phyloP scores from a whole-genome alignment of 345 rosid species.

The Acer saccharum region DNA sequence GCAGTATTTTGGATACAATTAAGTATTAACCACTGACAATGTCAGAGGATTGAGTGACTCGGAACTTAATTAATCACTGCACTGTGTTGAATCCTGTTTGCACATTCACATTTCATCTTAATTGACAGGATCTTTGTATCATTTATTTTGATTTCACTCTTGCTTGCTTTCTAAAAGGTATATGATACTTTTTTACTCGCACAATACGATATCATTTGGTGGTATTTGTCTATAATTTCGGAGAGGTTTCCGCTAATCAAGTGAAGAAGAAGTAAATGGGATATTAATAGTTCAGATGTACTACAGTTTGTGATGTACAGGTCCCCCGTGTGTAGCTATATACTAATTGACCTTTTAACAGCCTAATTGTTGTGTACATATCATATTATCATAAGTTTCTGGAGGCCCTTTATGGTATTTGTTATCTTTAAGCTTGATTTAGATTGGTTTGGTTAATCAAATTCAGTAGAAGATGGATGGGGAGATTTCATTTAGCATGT shows the following conservation, averaged over 20 bases:
- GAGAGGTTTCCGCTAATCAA: background rate
- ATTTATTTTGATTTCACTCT: background rate
- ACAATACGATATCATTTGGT: background rate
- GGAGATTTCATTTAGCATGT: background rate
- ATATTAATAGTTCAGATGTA: too few relatives aligned
- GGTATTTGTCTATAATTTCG: background rate
- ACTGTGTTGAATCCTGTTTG: too few relatives aligned
- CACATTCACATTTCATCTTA: too few relatives aligned
- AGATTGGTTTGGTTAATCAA: background rate
- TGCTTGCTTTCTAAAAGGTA: background rate
- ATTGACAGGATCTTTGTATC: background rate
- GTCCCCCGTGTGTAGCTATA: background rate
- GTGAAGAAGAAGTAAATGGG: background rate
- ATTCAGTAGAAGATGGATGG: background rate
- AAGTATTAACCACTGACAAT: too few relatives aligned
- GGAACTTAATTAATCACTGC: too few relatives aligned
- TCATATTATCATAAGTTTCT: too few relatives aligned
- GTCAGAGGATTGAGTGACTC: too few relatives aligned
- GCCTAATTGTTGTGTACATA: background rate
- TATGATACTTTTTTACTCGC: background rate
- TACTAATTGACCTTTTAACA: background rate
- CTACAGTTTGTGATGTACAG: background rate
- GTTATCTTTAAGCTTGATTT: background rate
- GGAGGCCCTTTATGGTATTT: too few relatives aligned
- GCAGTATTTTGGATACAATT: background rate